These are phyloP conservation scores for Macrotyloma uniflorum DNA, from an alignment of 306 rosid species.

Conservation along the genomic window DNA sequence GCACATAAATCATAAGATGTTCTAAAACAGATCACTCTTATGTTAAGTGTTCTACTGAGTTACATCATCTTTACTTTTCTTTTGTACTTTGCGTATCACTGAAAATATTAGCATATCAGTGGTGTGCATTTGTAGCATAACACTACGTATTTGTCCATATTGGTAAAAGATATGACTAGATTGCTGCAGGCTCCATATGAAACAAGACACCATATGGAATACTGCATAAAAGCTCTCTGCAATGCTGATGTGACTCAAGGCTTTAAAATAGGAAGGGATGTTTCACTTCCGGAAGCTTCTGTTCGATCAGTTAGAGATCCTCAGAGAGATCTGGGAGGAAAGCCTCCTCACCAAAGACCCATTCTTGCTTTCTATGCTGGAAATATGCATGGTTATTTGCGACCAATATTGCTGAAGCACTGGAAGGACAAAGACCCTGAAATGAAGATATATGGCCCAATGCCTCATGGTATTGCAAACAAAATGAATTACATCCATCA, in stretches of 20 bases:
- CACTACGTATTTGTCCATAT: not conserved
- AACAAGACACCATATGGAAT: conserved; percentile 98
- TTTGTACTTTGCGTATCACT: conserved; percentile 14
- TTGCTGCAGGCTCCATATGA: conserved; percentile 85
- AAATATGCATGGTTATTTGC: conserved; percentile 82
- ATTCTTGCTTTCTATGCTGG: conserved; percentile 91
- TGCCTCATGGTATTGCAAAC: conserved; percentile 81
- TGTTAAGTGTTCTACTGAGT: conserved; percentile 7
- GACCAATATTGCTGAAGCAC: conserved; percentile 67
- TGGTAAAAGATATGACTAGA: conserved; percentile 13
- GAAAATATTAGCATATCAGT: not conserved
- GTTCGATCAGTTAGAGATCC: conserved; percentile 77
- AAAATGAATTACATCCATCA: conserved; percentile 85
- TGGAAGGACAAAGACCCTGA: conserved; percentile 88
- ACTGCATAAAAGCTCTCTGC: conserved; percentile 91
- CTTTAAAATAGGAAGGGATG: conserved; percentile 87
- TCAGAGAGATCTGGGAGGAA: conserved; percentile 80
- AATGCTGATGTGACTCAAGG: conserved; percentile 88
- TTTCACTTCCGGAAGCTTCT: conserved; percentile 89
- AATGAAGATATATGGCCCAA: conserved; percentile 81
- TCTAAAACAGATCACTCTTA: not conserved
- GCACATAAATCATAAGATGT: no score
- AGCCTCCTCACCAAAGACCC: conserved; percentile 68
- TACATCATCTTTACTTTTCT: conserved; percentile 31
- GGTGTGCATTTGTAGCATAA: not conserved